phyloP scores from a whole-genome alignment of 108 stramenopile species.

The Stephanodiscus triporus region DNA sequence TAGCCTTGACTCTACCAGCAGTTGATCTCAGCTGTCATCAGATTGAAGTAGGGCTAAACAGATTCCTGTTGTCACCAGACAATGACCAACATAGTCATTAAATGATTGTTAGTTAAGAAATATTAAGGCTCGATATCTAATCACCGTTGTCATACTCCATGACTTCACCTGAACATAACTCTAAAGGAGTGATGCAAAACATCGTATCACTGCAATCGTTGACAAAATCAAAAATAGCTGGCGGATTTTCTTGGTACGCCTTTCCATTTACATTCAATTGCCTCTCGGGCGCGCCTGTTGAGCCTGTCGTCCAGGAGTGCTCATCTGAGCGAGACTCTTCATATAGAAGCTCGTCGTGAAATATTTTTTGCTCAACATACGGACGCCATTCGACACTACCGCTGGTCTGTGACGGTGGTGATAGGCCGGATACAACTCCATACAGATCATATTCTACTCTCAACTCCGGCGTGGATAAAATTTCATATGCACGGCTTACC shows the following conservation, averaged over 20 bases:
- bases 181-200: neutral
- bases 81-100: too few species aligned
- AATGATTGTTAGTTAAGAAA: too few species aligned
- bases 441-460: conserved; percentile 23
- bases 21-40: too few species aligned
- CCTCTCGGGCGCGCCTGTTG: neutral
- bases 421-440: neutral
- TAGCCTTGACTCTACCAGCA: too few species aligned
- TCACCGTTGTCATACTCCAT: too few species aligned
- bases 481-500: conserved; percentile 39
- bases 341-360: conserved; percentile 21
- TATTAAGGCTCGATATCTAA: too few species aligned
- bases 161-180: too few species aligned
- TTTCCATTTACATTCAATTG: neutral
- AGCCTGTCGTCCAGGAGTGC: neutral
- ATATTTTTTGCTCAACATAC: conserved; percentile 40
- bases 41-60: too few species aligned
- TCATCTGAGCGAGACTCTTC: conserved; percentile 15
- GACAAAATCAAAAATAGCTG: neutral
- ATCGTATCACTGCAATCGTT: neutral
- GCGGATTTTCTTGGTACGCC: neutral
- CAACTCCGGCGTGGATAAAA: conserved; percentile 28
- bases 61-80: too few species aligned
- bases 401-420: neutral
- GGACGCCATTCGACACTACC: conserved; percentile 34